Conservation (phyloP, 768 basidiomycete genomes). For the Pleurotus citrinopileatus region DNA sequence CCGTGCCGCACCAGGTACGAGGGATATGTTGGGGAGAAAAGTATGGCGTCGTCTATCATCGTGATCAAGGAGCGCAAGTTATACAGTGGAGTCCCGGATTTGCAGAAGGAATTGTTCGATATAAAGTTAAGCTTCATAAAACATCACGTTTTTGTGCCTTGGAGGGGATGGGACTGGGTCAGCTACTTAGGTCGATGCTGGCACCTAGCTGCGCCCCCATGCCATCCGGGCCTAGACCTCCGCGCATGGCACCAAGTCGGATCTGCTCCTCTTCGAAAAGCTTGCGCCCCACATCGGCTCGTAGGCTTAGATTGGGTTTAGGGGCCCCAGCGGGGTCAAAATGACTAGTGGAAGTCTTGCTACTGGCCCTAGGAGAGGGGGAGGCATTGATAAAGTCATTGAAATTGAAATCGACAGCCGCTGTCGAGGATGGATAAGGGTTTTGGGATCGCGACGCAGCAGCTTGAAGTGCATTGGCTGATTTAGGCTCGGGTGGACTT, state of each 20-base stretch:
- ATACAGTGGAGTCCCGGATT: constrained; percentile 1
- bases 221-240: constrained; percentile 14
- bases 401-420: constrained; percentile 53
- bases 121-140: constrained; percentile 3
- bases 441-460: constrained; percentile 16
- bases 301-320: constrained; percentile 46
- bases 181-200: constrained; percentile 22
- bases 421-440: constrained; percentile 33
- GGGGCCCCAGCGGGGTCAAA: constrained; percentile 19
- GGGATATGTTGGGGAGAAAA: not conserved
- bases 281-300: constrained; percentile 63
- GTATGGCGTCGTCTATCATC: constrained; percentile 1
- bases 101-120: not conserved
- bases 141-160: not conserved
- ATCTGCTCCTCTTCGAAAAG: constrained; percentile 71
- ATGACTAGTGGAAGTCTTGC: constrained; percentile 21
- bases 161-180: not conserved
- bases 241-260: constrained; percentile 25
- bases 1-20: not conserved
- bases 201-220: constrained; percentile 15
- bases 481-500: constrained; percentile 9
- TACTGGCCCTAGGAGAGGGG: constrained; percentile 54
- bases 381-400: constrained; percentile 75
- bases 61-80: not conserved
- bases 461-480: not conserved